Conservation (phyloP, 2,329 filamentous ascomycete genomes). For the Phialophora verrucosa region DNA sequence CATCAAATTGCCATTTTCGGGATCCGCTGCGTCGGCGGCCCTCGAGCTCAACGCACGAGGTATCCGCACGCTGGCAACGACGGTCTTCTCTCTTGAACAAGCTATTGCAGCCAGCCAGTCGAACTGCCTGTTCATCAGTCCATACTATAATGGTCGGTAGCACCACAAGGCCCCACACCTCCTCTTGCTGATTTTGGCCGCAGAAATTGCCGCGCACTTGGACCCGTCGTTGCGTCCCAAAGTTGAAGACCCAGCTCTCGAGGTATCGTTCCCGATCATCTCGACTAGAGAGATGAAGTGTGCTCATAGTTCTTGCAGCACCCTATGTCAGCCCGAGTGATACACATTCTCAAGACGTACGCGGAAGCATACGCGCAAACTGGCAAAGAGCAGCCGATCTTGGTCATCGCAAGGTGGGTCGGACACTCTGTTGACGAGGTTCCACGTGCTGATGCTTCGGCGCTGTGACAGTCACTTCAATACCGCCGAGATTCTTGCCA, state of each 20-base stretch:
- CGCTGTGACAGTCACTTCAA: constrained; percentile 42
- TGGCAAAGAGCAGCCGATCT: background rate
- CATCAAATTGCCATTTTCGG: constrained; percentile 23
- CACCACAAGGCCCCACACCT: background rate
- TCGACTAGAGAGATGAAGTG: background rate
- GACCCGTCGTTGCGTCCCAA: background rate
- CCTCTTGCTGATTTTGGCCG: background rate
- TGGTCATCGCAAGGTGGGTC: background rate
- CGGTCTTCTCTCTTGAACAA: background rate
- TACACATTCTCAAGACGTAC: background rate
- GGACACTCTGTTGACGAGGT: background rate
- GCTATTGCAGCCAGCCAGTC: background rate
- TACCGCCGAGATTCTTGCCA: constrained; percentile 16
- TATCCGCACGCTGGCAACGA: constrained; percentile 54
- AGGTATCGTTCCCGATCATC: background rate
- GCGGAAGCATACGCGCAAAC: background rate
- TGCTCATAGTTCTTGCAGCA: background rate
- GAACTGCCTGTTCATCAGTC: background rate
- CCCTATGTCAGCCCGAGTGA: background rate
- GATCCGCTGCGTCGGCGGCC: constrained; percentile 15
- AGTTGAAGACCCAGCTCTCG: background rate
- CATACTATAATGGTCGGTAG: background rate
- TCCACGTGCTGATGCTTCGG: background rate
- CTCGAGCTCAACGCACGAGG: constrained; percentile 43
- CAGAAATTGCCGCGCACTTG: background rate